Evolutionary conservation across 225 moss, liverwort and hornwort genomes (phyloP), one percentile per base, ranked within the genome.

Genomic region (Lunularia cruciata): DNA sequence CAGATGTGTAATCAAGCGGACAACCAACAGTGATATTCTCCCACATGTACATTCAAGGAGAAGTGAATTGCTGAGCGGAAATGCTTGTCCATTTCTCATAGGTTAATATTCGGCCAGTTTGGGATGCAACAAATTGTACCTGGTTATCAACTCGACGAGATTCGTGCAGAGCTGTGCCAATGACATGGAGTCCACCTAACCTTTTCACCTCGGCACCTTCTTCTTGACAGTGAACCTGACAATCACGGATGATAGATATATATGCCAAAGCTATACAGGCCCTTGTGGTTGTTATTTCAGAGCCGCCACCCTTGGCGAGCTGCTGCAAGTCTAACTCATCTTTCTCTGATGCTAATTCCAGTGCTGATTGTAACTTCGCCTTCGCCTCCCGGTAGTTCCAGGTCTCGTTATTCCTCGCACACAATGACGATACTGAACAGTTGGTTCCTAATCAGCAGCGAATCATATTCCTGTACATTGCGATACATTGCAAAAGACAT

Each of bases 91-190:
- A n/a, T n/a, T n/a, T n/a, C n/a, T n/a, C n/a, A n/a, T n/a, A n/a
- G n/a, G n/a, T n/a, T n/a, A n/a, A n/a, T n/a, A n/a, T n/a, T n/a
- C n/a, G n/a, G n/a, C n/a, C n/a, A n/a, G n/a, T n/a, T n/a, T n/a
- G n/a, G n/a, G n/a, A n/a, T n/a, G n/a, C n/a, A n/a, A n/a, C n/a
- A 25, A 28, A 11, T 5, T 77, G 69, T 48, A 96, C 90, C 87
- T 98, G 96, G 81, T 98, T 98, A 75, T 98, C 96, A 38, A 98
- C 89, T 22, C 96, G 90, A 31, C 96, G 89, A 3, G 96, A 98
- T 80, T 98, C 96, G 18, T 98, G 96, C 63, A 98, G 75, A 12
- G 96, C 86, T 2, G 96, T 98, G 55, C 96, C 96, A 32, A 98
- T 98, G 4, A 98, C 96, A 33, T 98, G 93, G 35, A 98, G 89